Percentiles rank a stretch among this genome's conserved stretches.
These are phyloP conservation scores for Phycomyces nitens DNA, from an alignment of 192 early-diverging fungal species.

Conservation along the genomic window DNA sequence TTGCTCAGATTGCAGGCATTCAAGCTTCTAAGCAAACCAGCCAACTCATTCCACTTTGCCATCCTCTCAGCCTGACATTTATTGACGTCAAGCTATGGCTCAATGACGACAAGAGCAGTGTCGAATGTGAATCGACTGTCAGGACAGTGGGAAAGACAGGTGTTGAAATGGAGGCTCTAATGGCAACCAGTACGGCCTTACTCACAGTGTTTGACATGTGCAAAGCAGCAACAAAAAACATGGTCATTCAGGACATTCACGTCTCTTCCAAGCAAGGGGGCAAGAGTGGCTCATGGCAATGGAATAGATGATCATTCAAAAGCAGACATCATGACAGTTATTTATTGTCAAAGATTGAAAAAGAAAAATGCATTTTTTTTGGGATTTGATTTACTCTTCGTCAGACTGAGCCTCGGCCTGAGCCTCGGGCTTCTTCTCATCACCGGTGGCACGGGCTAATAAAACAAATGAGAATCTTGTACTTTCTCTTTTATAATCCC, in stretches of 20 bases:
- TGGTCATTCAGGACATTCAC: constrained; percentile 70
- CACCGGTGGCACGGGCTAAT: constrained; percentile 36
- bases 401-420: constrained; percentile 1
- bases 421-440: constrained; percentile 27
- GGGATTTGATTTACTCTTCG: constrained; percentile 7
- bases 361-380: not conserved
- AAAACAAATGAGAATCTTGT: constrained; percentile 5
- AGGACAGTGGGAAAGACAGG: constrained; percentile 84
- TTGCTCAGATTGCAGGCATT: constrained; percentile 88
- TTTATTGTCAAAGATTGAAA: not conserved
- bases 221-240: constrained; percentile 84
- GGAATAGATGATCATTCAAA: not conserved
- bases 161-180: constrained; percentile 86
- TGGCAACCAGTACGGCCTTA: constrained; percentile 74
- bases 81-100: constrained; percentile 68
- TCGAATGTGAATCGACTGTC: constrained; percentile 67
- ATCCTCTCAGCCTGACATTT: constrained; percentile 69
- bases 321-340: not conserved
- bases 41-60: constrained; percentile 83
- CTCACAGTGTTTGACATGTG: constrained; percentile 96
- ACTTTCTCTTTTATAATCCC: not conserved
- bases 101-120: constrained; percentile 33
- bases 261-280: constrained; percentile 84
- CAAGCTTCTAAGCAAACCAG: constrained; percentile 86
- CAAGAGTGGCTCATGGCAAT: constrained; percentile 60